Base-by-base conservation (phyloP, 1,139 yeast species). In the Candida neerlandica region DNA sequence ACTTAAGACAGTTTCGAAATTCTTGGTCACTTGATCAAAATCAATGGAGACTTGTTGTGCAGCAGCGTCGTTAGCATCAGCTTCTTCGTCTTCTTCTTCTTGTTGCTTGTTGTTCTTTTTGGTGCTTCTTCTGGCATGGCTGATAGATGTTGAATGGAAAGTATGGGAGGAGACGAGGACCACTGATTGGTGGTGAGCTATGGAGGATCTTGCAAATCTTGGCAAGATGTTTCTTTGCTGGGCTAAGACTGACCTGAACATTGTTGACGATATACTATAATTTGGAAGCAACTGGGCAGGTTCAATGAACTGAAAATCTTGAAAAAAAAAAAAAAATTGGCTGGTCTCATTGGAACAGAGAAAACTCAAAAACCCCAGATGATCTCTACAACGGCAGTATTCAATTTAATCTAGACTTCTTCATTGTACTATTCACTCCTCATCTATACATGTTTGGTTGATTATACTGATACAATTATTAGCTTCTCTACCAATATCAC, bases 401-500 rank as follows among this genome's bases (percentile, higher is more conserved):
- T 18, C 26, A 19, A 21, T 10, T 14, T 10, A 9, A 11, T 37
- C 16, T 37, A 6, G 18, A 9, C 12, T n/a, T n/a, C n/a, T n/a
- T n/a, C n/a, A n/a, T n/a, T n/a, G 7, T 12, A 6, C 26, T 16
- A 19, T 19, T 41, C 29, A 21, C 21, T 41, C 33, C 18, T 41
- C 14, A 11, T 39, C 35, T 19, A 23, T 30, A 40, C 43, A 44
- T 2, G 43, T 33, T 29, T 38, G 32, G 16, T 38, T 39, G 23
- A 44, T 38, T 18, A 44, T 32, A 6, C 26, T 37, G 37, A 69
- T 47, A 50, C 73, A 67, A 6, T 63, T 58, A 46, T 76, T 76
- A 10, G 89, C 86, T 45, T 75, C 76, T 53, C 85, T 78, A 3
- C 91, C 94, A 11, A 79, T 71, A 52, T 86, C 91, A 2, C 95